phyloP scores from a whole-genome alignment of 192 early-diverging fungal species.

The Coemansia sp. region DNA sequence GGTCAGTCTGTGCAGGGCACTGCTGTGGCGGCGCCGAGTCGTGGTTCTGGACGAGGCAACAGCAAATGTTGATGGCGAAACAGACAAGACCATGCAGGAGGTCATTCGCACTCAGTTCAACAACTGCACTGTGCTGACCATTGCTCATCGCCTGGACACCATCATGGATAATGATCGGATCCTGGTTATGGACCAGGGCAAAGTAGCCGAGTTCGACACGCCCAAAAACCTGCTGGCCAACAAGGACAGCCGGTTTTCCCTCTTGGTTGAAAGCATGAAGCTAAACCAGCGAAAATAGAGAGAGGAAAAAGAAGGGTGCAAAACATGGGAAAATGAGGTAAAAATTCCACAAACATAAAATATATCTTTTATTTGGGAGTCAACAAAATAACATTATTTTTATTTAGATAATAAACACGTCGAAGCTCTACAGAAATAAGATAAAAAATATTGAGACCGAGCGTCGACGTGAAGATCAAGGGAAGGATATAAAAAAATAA shows the following conservation, averaged over 20 bases:
- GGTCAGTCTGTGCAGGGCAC: slow-evolving; percentile 67
- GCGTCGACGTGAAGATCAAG: background rate
- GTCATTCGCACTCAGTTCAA: slow-evolving; percentile 57
- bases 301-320: no score
- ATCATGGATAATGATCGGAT: slow-evolving; percentile 55
- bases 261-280: slow-evolving; percentile 7
- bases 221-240: slow-evolving; percentile 51
- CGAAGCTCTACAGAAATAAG: no score
- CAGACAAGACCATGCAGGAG: slow-evolving; percentile 56
- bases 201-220: slow-evolving; percentile 55
- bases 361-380: no score
- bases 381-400: background rate
- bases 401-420: no score
- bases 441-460: background rate
- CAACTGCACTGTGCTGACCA: slow-evolving; percentile 60
- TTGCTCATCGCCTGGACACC: slow-evolving; percentile 63
- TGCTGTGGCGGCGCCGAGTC: slow-evolving; percentile 62
- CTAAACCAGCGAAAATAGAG: background rate
- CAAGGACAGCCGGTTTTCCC: slow-evolving; percentile 58
- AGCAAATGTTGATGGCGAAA: slow-evolving; percentile 18
- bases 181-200: slow-evolving; percentile 56
- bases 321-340: no score
- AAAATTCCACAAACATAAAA: no score
- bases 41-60: slow-evolving; percentile 65
- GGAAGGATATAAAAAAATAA: no score